These are phyloP conservation scores for Evernia prunastri DNA, from an alignment of 495 filamentous ascomycete genomes.

Conservation along the genomic window DNA sequence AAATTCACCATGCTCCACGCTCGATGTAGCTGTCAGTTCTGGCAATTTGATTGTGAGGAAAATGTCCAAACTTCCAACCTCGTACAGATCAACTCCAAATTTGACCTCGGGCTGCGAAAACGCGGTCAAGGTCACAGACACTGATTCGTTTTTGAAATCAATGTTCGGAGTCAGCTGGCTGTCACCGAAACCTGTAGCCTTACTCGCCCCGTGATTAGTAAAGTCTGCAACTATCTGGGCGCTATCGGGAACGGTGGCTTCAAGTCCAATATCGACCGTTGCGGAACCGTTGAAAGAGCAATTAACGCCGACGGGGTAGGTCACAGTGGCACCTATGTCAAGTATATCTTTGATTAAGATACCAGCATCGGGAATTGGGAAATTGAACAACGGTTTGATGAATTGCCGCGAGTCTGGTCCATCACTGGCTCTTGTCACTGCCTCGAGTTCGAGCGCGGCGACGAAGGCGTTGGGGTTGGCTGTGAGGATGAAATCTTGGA, in stretches of 20 bases:
- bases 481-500: constrained; percentile 26
- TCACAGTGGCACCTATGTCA: constrained; percentile 28
- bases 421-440: constrained; percentile 19
- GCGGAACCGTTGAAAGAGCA: constrained; percentile 25
- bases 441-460: constrained; percentile 31
- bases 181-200: constrained; percentile 28
- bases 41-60: constrained; percentile 29
- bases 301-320: constrained; percentile 29
- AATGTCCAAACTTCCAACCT: constrained; percentile 28
- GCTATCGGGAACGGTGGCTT: constrained; percentile 28
- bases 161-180: constrained; percentile 26
- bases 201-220: constrained; percentile 21
- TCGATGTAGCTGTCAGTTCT: constrained; percentile 21
- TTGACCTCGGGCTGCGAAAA: constrained; percentile 33
- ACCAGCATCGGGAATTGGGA: constrained; percentile 29
- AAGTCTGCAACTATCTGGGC: constrained; percentile 27
- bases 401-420: constrained; percentile 11
- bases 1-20: constrained; percentile 25
- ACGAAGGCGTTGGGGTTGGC: constrained; percentile 26
- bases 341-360: constrained; percentile 29
- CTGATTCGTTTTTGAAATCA: constrained; percentile 25
- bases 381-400: constrained; percentile 21
- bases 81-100: constrained; percentile 29
- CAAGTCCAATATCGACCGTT: constrained; percentile 31
- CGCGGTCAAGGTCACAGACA: constrained; percentile 24